phyloP scores from a whole-genome alignment of 192 early-diverging fungal genomes.

The Tieghemiomyces parasiticus region DNA sequence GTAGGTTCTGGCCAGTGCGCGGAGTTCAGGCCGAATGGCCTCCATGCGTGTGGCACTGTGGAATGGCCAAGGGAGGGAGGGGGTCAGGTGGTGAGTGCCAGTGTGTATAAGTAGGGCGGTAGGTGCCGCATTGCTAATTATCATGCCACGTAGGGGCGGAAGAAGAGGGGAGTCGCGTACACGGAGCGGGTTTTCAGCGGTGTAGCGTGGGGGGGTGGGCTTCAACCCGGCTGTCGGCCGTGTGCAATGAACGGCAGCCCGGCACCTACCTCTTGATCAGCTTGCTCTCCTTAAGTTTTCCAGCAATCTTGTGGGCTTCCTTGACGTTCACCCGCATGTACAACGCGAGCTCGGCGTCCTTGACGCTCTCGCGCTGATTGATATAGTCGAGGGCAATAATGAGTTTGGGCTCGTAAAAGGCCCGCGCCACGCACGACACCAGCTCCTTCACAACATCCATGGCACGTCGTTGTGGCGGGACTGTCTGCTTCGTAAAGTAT shows the following conservation, averaged over 20 bases:
- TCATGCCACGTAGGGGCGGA: no score
- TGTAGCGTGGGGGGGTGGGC: no score
- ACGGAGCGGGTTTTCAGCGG: no score
- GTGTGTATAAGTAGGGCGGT: background rate
- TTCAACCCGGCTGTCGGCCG: constrained; percentile 21
- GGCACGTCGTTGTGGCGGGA: background rate
- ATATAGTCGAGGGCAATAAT: constrained; percentile 76
- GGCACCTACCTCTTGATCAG: constrained; percentile 47
- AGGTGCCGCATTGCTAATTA: background rate
- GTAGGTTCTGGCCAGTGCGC: constrained; percentile 33
- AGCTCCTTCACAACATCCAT: constrained; percentile 38
- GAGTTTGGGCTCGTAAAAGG: constrained; percentile 65
- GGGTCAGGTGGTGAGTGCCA: no score
- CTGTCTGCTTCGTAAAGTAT: background rate
- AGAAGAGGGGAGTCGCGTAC: no score
- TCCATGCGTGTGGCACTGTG: constrained; percentile 33
- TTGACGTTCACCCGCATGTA: constrained; percentile 43
- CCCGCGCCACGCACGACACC: constrained; percentile 60
- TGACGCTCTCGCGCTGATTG: constrained; percentile 47
- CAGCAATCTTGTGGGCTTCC: constrained; percentile 67
- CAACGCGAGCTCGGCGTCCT: constrained; percentile 61
- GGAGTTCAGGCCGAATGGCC: constrained; percentile 12
- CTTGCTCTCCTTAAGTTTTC: constrained; percentile 59
- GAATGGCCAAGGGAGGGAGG: no score
- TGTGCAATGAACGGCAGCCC: constrained; percentile 22